A percentile compares a stretch with the other conserved stretches of the same genome.
Conservation (phyloP, 2,329 filamentous ascomycete species). For the Tolypocladium pustulatum region DNA sequence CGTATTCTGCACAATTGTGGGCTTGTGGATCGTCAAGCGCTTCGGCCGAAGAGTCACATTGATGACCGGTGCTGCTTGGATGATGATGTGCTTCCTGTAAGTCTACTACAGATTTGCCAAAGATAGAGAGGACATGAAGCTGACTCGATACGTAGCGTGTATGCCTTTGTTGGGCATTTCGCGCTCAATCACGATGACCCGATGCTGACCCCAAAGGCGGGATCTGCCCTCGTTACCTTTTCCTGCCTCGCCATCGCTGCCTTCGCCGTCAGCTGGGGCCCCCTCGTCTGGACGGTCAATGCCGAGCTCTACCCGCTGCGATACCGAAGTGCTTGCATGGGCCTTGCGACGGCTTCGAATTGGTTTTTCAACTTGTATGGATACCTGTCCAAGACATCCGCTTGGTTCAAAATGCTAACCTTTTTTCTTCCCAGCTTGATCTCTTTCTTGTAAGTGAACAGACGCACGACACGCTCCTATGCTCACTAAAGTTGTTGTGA, state of each 20-base stretch:
- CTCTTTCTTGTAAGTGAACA: conserved; percentile 31
- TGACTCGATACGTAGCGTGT: conserved; percentile 19
- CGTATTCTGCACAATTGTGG: conserved; percentile 53
- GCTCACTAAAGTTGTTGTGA: not conserved
- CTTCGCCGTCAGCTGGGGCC: conserved; percentile 61
- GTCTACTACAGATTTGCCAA: not conserved
- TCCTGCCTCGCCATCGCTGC: conserved; percentile 58
- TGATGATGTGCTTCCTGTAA: conserved; percentile 40
- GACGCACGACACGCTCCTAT: not conserved
- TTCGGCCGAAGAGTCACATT: conserved; percentile 53
- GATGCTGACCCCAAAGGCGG: conserved; percentile 34
- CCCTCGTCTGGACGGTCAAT: conserved; percentile 55
- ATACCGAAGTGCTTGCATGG: conserved; percentile 43
- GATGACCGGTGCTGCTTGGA: conserved; percentile 52
- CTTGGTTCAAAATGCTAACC: conserved; percentile 3
- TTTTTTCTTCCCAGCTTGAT: conserved; percentile 19
- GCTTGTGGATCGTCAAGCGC: conserved; percentile 55
- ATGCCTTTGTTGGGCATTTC: conserved; percentile 38
- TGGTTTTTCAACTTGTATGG: conserved; percentile 54
- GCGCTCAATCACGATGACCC: conserved; percentile 30
- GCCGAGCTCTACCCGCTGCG: conserved; percentile 54
- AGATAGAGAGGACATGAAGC: not conserved
- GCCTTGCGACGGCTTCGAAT: conserved; percentile 45
- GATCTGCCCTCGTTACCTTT: conserved; percentile 54
- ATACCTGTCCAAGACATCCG: conserved; percentile 16